A percentile compares a stretch with the other conserved stretches of the same genome.
phyloP scores from a whole-genome alignment of 805 yeast genomes.

The Candida takata region DNA sequence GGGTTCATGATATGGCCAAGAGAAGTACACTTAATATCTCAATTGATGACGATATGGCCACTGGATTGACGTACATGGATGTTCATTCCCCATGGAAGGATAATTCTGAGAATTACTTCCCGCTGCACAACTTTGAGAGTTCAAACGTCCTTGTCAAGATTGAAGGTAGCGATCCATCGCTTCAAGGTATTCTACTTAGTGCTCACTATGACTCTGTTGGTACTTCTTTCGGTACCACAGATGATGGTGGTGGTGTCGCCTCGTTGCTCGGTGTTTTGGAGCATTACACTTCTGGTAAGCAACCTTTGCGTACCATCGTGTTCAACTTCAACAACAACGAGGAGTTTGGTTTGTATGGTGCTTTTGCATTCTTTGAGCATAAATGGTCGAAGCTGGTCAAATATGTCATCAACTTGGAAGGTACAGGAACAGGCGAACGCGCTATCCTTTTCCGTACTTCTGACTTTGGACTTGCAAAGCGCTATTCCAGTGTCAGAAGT shows the following conservation, averaged over 20 bases:
- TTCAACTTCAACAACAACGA: constrained; percentile 88
- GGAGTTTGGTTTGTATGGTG: constrained; percentile 83
- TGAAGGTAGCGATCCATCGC: constrained; percentile 48
- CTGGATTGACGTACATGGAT: constrained; percentile 37
- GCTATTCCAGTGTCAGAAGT: constrained; percentile 43
- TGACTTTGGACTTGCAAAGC: constrained; percentile 61
- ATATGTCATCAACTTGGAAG: constrained; percentile 78
- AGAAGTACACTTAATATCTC: constrained; percentile 21
- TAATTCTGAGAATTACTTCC: constrained; percentile 28
- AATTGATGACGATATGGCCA: constrained; percentile 31
- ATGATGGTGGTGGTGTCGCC: constrained; percentile 87
- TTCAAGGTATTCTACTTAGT: constrained; percentile 67
- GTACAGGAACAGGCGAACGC: constrained; percentile 80
- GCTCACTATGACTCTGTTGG: constrained; percentile 92
- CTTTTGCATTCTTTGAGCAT: constrained; percentile 63
- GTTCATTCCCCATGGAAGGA: constrained; percentile 44
- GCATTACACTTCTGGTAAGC: constrained; percentile 34
- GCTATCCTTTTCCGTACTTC: constrained; percentile 81
- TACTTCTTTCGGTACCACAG: constrained; percentile 81
- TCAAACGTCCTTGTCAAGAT: constrained; percentile 73
- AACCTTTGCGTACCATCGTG: constrained; percentile 65
- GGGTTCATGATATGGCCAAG: constrained; percentile 32
- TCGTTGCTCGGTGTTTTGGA: constrained; percentile 66
- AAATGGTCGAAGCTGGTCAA: constrained; percentile 59
- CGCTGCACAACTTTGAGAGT: constrained; percentile 73